Conservation (phyloP, 2,329 filamentous ascomycete species). For the Pseudogymnoascus sp. region DNA sequence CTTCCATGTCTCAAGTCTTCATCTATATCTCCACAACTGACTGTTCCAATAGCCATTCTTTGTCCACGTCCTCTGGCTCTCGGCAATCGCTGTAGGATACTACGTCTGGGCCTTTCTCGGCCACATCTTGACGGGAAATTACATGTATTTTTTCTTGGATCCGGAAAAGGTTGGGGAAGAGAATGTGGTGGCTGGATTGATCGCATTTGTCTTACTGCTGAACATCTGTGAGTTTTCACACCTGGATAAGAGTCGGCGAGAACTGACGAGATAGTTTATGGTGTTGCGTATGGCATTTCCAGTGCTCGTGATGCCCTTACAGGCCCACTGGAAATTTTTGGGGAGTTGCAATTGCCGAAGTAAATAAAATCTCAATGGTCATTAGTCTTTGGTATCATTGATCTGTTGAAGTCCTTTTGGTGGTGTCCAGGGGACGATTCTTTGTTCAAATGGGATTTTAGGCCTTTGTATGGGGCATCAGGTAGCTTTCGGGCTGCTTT, state of each 20-base stretch:
- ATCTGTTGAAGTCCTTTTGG: neutral
- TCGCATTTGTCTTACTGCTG: constrained; percentile 16
- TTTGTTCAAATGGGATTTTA: neutral
- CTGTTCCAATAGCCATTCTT: constrained; percentile 17
- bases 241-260: neutral
- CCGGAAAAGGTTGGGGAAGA: constrained; percentile 22
- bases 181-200: constrained; percentile 17
- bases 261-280: constrained; percentile 14
- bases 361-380: neutral
- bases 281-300: constrained; percentile 18
- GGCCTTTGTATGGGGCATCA: neutral
- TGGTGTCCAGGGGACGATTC: neutral
- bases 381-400: neutral
- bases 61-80: constrained; percentile 19
- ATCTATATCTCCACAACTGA: neutral
- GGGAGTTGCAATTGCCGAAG: neutral
- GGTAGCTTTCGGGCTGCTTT: neutral
- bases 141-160: constrained; percentile 26
- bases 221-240: constrained; percentile 19
- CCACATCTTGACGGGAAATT: constrained; percentile 20
- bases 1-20: neutral
- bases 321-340: neutral
- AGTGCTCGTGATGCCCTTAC: constrained; percentile 16
- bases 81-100: constrained; percentile 20
- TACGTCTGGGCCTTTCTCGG: constrained; percentile 26